phyloP scores from a whole-genome alignment of 495 filamentous ascomycete genomes.

The Penicillium canariense region DNA sequence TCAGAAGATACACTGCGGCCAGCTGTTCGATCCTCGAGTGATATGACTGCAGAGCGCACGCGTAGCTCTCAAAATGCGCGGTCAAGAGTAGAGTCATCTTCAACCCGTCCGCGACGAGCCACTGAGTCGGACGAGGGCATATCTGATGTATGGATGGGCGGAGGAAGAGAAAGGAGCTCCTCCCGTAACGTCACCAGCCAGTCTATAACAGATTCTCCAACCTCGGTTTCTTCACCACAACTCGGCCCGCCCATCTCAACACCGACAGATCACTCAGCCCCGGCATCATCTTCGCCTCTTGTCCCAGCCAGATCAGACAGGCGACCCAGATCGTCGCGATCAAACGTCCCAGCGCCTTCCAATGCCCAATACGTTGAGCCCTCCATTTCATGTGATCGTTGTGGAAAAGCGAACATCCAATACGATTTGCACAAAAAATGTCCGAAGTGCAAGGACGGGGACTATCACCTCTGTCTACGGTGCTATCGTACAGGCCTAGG shows the following conservation, averaged over 20 bases:
- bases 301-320: slow-evolving; percentile 27
- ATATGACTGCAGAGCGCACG: slow-evolving; percentile 40
- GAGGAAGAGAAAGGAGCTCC: slow-evolving; percentile 27
- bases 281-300: slow-evolving; percentile 17
- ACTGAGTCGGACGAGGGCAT: slow-evolving; percentile 38
- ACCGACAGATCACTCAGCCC: slow-evolving; percentile 4
- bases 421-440: slow-evolving; percentile 83
- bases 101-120: slow-evolving; percentile 33
- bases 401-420: slow-evolving; percentile 64
- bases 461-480: slow-evolving; percentile 71
- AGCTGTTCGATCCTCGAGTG: slow-evolving; percentile 40
- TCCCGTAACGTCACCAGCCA: slow-evolving; percentile 19
- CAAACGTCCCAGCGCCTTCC: slow-evolving; percentile 27
- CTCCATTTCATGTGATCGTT: slow-evolving; percentile 66
- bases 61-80: slow-evolving; percentile 29
- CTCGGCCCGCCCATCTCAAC: slow-evolving; percentile 3
- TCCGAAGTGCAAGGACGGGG: slow-evolving; percentile 60
- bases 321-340: slow-evolving; percentile 36
- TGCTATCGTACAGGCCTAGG: slow-evolving; percentile 75
- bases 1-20: slow-evolving; percentile 40
- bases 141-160: slow-evolving; percentile 32
- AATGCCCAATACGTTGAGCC: slow-evolving; percentile 63
- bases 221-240: slow-evolving; percentile 10
- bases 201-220: slow-evolving; percentile 24
- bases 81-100: slow-evolving; percentile 26